These are phyloP conservation scores for Epichloe brachyelytri DNA, from an alignment of 2,329 filamentous ascomycete genomes.

Conservation along the genomic window DNA sequence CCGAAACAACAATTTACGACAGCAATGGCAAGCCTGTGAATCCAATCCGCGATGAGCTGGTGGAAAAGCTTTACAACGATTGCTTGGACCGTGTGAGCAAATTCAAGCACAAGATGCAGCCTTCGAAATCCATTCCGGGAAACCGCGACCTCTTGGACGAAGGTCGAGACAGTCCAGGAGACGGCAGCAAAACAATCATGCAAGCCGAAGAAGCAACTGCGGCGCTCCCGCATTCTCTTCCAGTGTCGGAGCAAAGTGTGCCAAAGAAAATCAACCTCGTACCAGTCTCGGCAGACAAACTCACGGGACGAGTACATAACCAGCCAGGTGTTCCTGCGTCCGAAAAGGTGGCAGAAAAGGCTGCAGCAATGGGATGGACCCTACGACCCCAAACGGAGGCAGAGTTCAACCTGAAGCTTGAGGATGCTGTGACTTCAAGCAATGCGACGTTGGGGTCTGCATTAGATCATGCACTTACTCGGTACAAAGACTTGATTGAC, in stretches of 20 bases:
- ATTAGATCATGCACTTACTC: slow-evolving; percentile 78
- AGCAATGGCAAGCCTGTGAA: slow-evolving; percentile 67
- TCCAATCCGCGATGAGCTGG: slow-evolving; percentile 61
- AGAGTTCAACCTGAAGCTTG: slow-evolving; percentile 58
- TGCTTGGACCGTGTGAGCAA: slow-evolving; percentile 82
- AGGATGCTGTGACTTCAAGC: slow-evolving; percentile 46
- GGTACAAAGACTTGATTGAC: slow-evolving; percentile 75
- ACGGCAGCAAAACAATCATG: slow-evolving; percentile 56
- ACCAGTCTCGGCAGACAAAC: slow-evolving; percentile 51
- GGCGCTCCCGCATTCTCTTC: slow-evolving; percentile 42
- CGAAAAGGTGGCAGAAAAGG: slow-evolving; percentile 63
- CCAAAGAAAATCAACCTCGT: slow-evolving; percentile 43
- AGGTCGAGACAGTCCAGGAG: slow-evolving; percentile 62
- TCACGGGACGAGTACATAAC: slow-evolving; percentile 61
- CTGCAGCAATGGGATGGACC: slow-evolving; percentile 70
- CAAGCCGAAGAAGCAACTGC: slow-evolving; percentile 59
- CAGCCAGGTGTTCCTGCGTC: slow-evolving; percentile 57
- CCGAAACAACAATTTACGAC: slow-evolving; percentile 85
- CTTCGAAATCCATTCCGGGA: slow-evolving; percentile 63
- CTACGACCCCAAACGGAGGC: slow-evolving; percentile 51
- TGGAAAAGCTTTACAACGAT: slow-evolving; percentile 90
- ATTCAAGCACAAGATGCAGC: slow-evolving; percentile 68
- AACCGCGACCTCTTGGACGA: slow-evolving; percentile 71
- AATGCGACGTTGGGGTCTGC: slow-evolving; percentile 76
- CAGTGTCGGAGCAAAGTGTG: slow-evolving; percentile 40